Evolutionary conservation across 345 rosid genomes (phyloP), one percentile per base, ranked within the genome.

Genomic region (Heritiera fomes): DNA sequence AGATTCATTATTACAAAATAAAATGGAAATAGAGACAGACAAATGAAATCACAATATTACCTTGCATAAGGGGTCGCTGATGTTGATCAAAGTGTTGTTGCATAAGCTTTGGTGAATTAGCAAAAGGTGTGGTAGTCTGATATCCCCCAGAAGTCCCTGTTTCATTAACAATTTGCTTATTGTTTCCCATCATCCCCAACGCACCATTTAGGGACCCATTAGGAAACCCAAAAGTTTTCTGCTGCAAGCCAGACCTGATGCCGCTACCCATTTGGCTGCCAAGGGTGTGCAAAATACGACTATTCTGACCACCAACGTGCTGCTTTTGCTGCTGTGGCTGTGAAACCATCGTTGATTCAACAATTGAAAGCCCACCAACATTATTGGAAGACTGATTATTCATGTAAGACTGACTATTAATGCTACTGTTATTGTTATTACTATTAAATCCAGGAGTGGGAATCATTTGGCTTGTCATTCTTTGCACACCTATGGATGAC

Each of bases 401-500:
- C 87, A 89, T 55, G 75, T 88, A 91, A 80, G 94, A 83, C 78
- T 87, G 97, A 75, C 71, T 87, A 77, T 83, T 86, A 65, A 68
- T 79, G 68, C 75, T 86, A 78, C 72, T 87, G 64, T 55, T 85
- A 53, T 65, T 88, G 82, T 11, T 82, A 80, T 67, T 87, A 77
- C 68, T 85, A 74, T 79, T 88, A 68, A 89, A 94, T 59, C 99
- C 98, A 75, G 99, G 99, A 61, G 98, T 91, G 71, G 99, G 99
- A 82, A 96, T 92, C 98, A 96, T 94, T 82, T 90, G 97, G 83
- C 91, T 84, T 69, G 85, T 58, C 87, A 85, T 87, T 84, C 95
- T 90, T 77, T 88, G 95, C 55, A 83, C 80, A 69, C 92, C 87
- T 85, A 86, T 64, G 60, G 98, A 86, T 59, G 95, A 79, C 92